phyloP scores from a whole-genome alignment of 306 rosid genomes.

The Malus sylvestris region DNA sequence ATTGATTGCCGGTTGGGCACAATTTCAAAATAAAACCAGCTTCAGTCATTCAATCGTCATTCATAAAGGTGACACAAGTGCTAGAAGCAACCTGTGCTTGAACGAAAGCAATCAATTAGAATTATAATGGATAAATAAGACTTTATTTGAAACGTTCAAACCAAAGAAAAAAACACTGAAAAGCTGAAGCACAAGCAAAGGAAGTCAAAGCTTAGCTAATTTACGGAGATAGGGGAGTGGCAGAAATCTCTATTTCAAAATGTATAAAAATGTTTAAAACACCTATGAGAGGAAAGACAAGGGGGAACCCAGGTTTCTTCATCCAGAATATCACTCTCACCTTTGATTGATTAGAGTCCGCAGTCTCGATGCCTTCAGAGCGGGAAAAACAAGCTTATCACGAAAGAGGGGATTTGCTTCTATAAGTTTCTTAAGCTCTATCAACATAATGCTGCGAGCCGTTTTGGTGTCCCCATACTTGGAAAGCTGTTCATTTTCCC shows the following conservation, averaged over 20 bases:
- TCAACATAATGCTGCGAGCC: constrained; percentile 78
- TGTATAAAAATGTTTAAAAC: not conserved
- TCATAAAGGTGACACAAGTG: not conserved
- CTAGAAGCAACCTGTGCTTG: not conserved
- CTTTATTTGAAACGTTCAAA: not conserved
- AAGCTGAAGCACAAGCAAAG: constrained; percentile 1
- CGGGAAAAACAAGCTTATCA: constrained; percentile 70
- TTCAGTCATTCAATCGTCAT: not conserved
- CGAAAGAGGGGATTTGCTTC: constrained; percentile 84
- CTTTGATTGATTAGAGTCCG: constrained; percentile 82
- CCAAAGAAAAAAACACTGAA: not conserved
- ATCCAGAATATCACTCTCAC: constrained; percentile 31
- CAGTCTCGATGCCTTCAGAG: constrained; percentile 65
- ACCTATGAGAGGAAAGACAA: not conserved
- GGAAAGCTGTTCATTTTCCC: constrained; percentile 83
- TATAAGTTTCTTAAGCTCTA: constrained; percentile 73
- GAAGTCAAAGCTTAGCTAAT: not conserved
- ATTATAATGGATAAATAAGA: not conserved
- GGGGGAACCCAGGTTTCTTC: not conserved
- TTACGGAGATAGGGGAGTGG: not conserved
- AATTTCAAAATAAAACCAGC: not conserved
- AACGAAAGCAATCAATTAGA: not conserved
- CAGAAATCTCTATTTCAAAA: not conserved
- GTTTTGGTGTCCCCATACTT: constrained; percentile 81
- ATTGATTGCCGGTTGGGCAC: not conserved